Evolutionary conservation across 352 stramenopile species (phyloP), one percentile per base, ranked within the genome.

Genomic region (Phytophthora tentaculata): DNA sequence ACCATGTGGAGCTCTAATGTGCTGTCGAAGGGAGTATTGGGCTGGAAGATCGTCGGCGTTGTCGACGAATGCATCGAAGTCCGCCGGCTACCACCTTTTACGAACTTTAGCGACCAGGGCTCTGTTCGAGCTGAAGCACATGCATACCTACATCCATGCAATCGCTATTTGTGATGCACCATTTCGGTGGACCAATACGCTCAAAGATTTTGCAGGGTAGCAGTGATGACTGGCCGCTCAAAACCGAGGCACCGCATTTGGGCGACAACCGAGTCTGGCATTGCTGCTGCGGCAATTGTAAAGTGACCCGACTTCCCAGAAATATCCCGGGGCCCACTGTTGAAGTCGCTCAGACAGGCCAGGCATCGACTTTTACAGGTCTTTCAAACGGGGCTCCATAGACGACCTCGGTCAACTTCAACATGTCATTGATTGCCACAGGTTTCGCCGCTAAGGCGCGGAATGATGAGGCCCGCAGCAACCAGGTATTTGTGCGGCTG

Each of bases 221-320:
- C 17, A 19, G 19, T 64, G 64, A 73, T 76, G 53, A 76, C 64
- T 76, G 69, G 28, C 56, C 5, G 44, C 14, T 23, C 49, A 60
- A 72, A 26, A 49, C 47, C 39, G 45, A 67, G 51, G 13, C 54
- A 24, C n/a, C 50, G 50, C 44, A 26, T 58, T 9, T 67, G 59
- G 44, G 56, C 51, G 45, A 63, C 67, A 51, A 50, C 19, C 69
- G 45, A 77, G 69, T 77, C 69, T 66, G 14, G 65, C 64, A 66
- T 77, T 56, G 62, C 56, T 32, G 44, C 20, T 5, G 5, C 9
- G 28, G 28, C 28, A 32, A 32, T 32, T 20, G 35, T 37, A 61
- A 61, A 56, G 55, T 43, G 39, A 23, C n/a, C 41, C 8, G 54
- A 17, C 6, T 51, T 56, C 37, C 53, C 37, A 20, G 28, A 60